Percentiles rank a stretch among this genome's conserved stretches.
These are phyloP conservation scores for Amylocarpus encephaloides DNA, from an alignment of 2,329 filamentous ascomycete genomes.

Conservation along the genomic window DNA sequence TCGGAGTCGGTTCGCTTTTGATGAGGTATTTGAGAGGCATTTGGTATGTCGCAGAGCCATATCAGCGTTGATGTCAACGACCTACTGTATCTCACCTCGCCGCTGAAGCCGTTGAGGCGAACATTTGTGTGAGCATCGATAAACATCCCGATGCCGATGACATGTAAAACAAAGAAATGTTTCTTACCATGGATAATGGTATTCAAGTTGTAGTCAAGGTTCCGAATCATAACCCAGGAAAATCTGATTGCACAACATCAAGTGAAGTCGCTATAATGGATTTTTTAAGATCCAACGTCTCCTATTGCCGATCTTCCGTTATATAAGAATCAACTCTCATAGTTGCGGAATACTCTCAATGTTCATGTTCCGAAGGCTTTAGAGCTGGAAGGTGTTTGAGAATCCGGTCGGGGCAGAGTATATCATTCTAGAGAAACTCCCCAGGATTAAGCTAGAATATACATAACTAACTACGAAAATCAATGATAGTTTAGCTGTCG, in stretches of 20 bases:
- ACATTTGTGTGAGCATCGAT: not conserved
- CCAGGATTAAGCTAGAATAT: not conserved
- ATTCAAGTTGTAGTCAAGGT: not conserved
- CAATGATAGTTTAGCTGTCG: not conserved
- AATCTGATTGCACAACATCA: not conserved
- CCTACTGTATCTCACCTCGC: not conserved
- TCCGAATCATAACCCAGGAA: not conserved
- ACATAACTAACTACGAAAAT: not conserved
- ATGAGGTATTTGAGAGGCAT: not conserved
- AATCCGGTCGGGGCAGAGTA: not conserved
- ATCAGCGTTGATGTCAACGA: not conserved
- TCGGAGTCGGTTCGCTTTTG: not conserved
- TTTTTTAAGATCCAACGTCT: not conserved
- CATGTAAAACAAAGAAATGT: not conserved
- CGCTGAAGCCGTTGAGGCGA: not conserved
- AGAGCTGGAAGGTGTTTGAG: not conserved
- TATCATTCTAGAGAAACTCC: not conserved
- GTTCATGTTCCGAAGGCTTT: not conserved
- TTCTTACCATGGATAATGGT: not conserved
- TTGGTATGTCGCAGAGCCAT: not conserved
- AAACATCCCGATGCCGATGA: not conserved
- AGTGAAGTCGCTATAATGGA: not conserved
- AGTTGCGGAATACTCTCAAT: not conserved
- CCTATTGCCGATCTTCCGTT: not conserved
- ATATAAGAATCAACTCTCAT: not conserved